Base-by-base conservation (phyloP, 1,139 yeast species). In the Schwanniomyces etchellsii region DNA sequence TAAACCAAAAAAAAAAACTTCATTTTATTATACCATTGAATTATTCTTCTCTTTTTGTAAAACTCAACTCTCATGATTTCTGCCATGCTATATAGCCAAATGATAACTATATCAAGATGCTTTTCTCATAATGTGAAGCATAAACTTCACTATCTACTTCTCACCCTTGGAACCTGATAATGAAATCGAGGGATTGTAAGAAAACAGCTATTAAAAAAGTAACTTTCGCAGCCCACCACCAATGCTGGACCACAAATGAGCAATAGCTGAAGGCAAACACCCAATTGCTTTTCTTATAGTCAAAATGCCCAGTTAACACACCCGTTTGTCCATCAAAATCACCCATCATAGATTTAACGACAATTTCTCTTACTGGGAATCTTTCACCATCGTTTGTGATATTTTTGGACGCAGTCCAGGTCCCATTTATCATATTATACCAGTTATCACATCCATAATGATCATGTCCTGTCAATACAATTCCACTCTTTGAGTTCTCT, bases 321-420 rank as follows among this genome's bases (percentile, higher is more conserved):
- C 96, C 98, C 1, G 91, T 74, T 47, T 83, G 85, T 2, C 98
- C 98, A 33, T 81, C 83, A 47, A 67, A 91, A 50, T 89, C 96
- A 9, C 97, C 98, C 98, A 91, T 91, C 80, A 89, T 83, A 21
- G 96, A 77, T 35, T 88, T 66, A 9, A 91, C 96, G 0, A 95
- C 93, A 30, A 84, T 63, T 54, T 91, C 98, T 32, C 80, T 66
- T 9, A 89, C 60, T 15, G 69, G 60, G 14, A 56, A 50, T 16
- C 59, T 54, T 13, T 51, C 49, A 6, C 24, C 20, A 2, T 51
- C 22, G 6, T 39, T 38, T 5, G 39, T 28, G 16, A 50, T 46
- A 11, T 55, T 50, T 36, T 66, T 70, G 2, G 79, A 64, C 0
- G 89, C 84, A 4, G 53, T 66, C 89, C 91, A 82, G 29, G 56